Percentiles rank a stretch among this genome's conserved stretches.
phyloP scores from a whole-genome alignment of 148 eudicot genomes.

The Diospyros lotus region DNA sequence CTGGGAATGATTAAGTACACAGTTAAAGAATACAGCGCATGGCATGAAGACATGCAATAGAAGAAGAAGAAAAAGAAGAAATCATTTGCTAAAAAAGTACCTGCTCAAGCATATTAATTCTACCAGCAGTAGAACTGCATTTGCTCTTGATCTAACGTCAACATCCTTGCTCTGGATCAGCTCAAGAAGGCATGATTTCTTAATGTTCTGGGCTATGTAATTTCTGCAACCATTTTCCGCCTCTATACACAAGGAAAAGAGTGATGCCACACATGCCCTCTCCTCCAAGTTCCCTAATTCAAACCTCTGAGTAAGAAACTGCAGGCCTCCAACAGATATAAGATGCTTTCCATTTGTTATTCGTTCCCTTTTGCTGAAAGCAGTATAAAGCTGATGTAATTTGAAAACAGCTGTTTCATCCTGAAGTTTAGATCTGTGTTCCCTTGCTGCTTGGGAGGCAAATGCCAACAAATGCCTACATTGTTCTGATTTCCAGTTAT shows the following conservation, averaged over 20 bases:
- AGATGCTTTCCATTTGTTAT: constrained; percentile 25
- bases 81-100: constrained; percentile 15
- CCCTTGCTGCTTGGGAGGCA: constrained; percentile 18
- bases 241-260: constrained; percentile 36
- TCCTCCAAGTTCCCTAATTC: constrained; percentile 30
- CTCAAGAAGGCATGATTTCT: constrained; percentile 29
- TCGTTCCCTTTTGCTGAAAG: constrained; percentile 29
- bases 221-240: constrained; percentile 36
- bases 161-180: constrained; percentile 31
- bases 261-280: constrained; percentile 27
- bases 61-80: no score
- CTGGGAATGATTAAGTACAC: background rate
- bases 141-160: constrained; percentile 25
- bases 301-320: constrained; percentile 38
- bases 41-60: no score
- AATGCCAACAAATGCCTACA: constrained; percentile 19
- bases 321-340: constrained; percentile 41
- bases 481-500: constrained; percentile 38
- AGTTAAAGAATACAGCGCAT: background rate
- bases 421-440: constrained; percentile 13
- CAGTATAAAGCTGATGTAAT: constrained; percentile 36
- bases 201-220: constrained; percentile 33
- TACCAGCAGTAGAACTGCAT: constrained; percentile 30
- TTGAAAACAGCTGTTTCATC: constrained; percentile 22
- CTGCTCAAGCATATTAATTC: constrained; percentile 48